Evolutionary conservation across 2,329 filamentous ascomycete genomes (phyloP).

Genomic region (Colletotrichum sansevieriae): DNA sequence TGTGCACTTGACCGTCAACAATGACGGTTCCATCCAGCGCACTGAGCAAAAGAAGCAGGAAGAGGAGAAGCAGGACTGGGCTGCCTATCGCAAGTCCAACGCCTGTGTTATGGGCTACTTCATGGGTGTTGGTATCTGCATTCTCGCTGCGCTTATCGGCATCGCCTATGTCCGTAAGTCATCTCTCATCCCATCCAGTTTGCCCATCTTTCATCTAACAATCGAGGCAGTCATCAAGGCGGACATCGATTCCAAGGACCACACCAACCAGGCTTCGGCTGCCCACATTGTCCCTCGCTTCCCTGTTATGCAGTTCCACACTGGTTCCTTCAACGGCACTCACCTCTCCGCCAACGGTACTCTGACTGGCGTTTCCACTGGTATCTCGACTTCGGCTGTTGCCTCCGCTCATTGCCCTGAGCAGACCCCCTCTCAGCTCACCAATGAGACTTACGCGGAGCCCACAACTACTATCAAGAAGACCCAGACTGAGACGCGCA

Average conservation of each 20-base stretch:
- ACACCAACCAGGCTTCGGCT: conserved; percentile 1
- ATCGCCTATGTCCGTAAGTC: conserved; percentile 16
- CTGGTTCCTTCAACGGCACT: conserved; percentile 18
- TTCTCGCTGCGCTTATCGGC: conserved; percentile 7
- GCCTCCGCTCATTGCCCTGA: conserved; percentile 20
- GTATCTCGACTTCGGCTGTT: conserved; percentile 13
- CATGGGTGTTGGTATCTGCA: neutral
- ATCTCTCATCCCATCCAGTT: neutral
- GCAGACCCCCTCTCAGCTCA: conserved; percentile 8
- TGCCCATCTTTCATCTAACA: conserved; percentile 13
- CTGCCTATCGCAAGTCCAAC: conserved; percentile 35
- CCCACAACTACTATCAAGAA: conserved; percentile 30
- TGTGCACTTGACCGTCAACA: conserved; percentile 18
- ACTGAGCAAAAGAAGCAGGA: conserved; percentile 8
- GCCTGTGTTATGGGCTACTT: conserved; percentile 18
- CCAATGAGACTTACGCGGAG: conserved; percentile 8
- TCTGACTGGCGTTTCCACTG: conserved; percentile 19
- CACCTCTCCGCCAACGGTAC: conserved; percentile 19
- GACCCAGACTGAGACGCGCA: conserved; percentile 30
- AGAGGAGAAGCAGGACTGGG: conserved; percentile 22
- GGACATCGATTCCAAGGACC: neutral
- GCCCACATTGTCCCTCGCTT: conserved; percentile 30
- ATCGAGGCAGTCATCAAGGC: conserved; percentile 4
- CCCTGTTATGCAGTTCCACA: conserved; percentile 28
- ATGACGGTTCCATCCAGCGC: conserved; percentile 28